Base-by-base conservation (phyloP, 73 alveolate species). In the Paramecium bursaria region DNA sequence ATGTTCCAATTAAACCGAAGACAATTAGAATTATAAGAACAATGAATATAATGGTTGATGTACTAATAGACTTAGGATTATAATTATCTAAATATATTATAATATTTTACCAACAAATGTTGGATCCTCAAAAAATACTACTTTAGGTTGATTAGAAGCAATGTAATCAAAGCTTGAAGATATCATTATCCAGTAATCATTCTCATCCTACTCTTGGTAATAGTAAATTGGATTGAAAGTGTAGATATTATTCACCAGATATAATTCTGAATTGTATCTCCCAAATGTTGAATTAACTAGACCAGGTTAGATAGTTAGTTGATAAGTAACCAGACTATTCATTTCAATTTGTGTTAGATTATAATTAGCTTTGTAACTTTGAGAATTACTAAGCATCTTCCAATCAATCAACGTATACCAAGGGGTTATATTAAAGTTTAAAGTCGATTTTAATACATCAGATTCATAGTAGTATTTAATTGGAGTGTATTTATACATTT, bases 121-220 rank as follows among this genome's bases (percentile, higher is more conserved):
- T n/a, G n/a, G n/a, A 31, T 57, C 76, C 31, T 29, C 49, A 57
- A 57, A 57, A 57, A 26, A 57, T 26, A 57, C 11, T 14, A 57
- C 31, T 57, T 57, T 57, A 13, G 76, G 76, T 57, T 57, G 0
- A 26, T 2, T 57, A 13, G 5, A 30, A 50, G 3, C 6, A 27
- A 29, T 57, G 39, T 2, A 25, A 33, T 14, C 31, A 17, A 10
- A 44, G 0, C 17, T 9, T 0, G 31, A 1, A 29, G 26, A 7
- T 1, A 1, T 10, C 52, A 15, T 29, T 11, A 26, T 2, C 29
- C 31, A 57, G 1, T 25, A 26, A 10, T 23, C 50, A 14, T 57
- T 11, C 17, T 26, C 17, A 14, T 44, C 76, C n/a, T n/a, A n/a
- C n/a, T n/a, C n/a, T n/a, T n/a, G n/a, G n/a, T n/a, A n/a, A n/a